These are phyloP conservation scores for Phialemoniopsis sp. DNA, from an alignment of 2,329 filamentous ascomycete genomes.

Conservation along the genomic window DNA sequence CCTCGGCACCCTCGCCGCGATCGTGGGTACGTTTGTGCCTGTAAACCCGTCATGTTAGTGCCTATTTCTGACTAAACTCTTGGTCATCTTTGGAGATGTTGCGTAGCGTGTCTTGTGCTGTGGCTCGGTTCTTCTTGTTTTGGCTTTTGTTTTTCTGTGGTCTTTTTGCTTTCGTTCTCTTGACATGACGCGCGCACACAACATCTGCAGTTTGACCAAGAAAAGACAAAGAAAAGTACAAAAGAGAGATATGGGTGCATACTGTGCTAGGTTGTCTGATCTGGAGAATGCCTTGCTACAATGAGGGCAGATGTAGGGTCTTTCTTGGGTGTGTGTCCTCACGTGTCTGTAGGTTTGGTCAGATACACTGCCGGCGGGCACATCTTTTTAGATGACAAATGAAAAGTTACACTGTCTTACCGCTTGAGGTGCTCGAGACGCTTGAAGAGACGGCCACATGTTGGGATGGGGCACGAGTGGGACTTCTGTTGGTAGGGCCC, in stretches of 20 bases:
- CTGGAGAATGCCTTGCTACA: conserved; percentile 99
- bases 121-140: conserved; percentile 9
- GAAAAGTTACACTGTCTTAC: conserved; percentile 58
- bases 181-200: conserved; percentile 35
- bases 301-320: conserved; percentile 94
- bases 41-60: conserved; percentile 39
- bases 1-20: conserved; percentile 58
- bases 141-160: conserved; percentile 13
- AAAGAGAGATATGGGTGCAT: conserved; percentile 43
- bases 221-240: conserved; percentile 24
- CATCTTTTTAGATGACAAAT: conserved; percentile 23
- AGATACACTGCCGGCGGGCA: conserved; percentile 37
- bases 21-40: conserved; percentile 81
- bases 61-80: conserved; percentile 6
- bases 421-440: conserved; percentile 98
- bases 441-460: conserved; percentile 96
- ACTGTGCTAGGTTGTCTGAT: conserved; percentile 99
- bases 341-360: conserved; percentile 73
- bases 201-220: conserved; percentile 29
- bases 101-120: conserved; percentile 12
- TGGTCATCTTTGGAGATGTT: conserved; percentile 22
- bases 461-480: conserved; percentile 98
- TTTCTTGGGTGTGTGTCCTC: conserved; percentile 98
- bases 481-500: conserved; percentile 97
- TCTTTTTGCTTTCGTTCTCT: conserved; percentile 21